Evolutionary conservation across 306 rosid species (phyloP), one percentile per base, ranked within the genome.

Genomic region (Sechiopsis laciniata): DNA sequence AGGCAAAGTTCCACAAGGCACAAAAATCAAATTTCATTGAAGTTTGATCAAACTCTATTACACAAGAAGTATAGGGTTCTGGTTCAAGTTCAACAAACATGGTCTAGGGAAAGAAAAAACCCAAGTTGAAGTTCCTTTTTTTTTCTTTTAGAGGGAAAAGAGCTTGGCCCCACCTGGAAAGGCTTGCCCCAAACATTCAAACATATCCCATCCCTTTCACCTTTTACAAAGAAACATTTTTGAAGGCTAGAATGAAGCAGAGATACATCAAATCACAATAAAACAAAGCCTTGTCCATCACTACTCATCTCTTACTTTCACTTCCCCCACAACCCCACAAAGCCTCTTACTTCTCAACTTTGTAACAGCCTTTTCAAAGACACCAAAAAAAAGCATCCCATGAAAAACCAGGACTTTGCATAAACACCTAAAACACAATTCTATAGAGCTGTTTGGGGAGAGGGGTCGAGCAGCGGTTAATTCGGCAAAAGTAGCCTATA

Each of bases 231-330:
- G 81, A 82, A 73, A 67, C 73, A 71, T 55, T 79, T 73, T 77
- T 80, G 83, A 89, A 79, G 90, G 82, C 88, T 81, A 80, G 71
- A 67, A 74, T 75, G 83, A 79, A 85, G 82, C 89, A 70, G 53
- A 78, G 71, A 80, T 74, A 83, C 84, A 82, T 76, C 85, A 83
- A 84, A 85, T 87, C 87, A 84, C 84, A 77, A 73, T 21, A 70
- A 79, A 79, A 78, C 87, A 82, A 48, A 78, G 48, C 75, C 73
- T 57, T 46, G 46, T 51, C 78, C 80, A 71, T 76, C 65, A 64
- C 59, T 65, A 56, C 70, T 63, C 69, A 32, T 3, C 71, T 64
- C 54, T 50, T 48, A 20, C 21, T 8, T 48, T 22, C 73, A 48
- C 58, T 69, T 50, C 73, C 73, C 73, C 73, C 73, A 48, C 73